A percentile compares a stretch with the other conserved stretches of the same genome.
phyloP scores from a whole-genome alignment of 331 rosid species.

The Quercus phellos region DNA sequence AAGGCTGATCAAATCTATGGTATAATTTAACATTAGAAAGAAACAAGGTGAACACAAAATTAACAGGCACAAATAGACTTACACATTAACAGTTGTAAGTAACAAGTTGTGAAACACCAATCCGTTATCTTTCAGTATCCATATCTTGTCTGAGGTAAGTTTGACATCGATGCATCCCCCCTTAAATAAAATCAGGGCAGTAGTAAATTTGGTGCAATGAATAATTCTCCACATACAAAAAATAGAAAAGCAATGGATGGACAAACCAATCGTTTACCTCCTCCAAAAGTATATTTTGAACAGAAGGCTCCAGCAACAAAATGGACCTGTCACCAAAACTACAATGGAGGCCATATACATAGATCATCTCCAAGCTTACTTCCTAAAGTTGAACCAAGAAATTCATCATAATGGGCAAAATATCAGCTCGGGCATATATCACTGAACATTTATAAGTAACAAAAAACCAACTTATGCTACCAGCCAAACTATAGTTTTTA shows the following conservation, averaged over 20 bases:
- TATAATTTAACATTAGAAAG: neutral
- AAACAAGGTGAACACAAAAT: slow-evolving; percentile 13
- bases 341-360: slow-evolving; percentile 47
- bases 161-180: slow-evolving; percentile 80
- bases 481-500: neutral
- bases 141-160: slow-evolving; percentile 63
- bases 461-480: slow-evolving; percentile 4
- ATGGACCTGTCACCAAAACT: slow-evolving; percentile 50
- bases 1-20: neutral
- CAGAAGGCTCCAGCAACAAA: slow-evolving; percentile 56
- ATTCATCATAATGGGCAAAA: slow-evolving; percentile 15
- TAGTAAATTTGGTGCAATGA: slow-evolving; percentile 12
- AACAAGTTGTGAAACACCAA: slow-evolving; percentile 47
- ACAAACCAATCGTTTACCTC: slow-evolving; percentile 49
- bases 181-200: slow-evolving; percentile 41
- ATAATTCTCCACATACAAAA: slow-evolving; percentile 5
- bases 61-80: slow-evolving; percentile 30
- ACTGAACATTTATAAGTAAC: neutral
- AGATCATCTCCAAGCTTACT: slow-evolving; percentile 46
- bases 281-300: slow-evolving; percentile 51
- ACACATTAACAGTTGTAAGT: slow-evolving; percentile 39
- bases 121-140: slow-evolving; percentile 74
- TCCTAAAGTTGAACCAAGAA: slow-evolving; percentile 45
- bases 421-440: neutral
- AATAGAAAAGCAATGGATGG: slow-evolving; percentile 7